phyloP scores from a whole-genome alignment of 2,329 filamentous ascomycete species.

The Blastomyces emzantsi region DNA sequence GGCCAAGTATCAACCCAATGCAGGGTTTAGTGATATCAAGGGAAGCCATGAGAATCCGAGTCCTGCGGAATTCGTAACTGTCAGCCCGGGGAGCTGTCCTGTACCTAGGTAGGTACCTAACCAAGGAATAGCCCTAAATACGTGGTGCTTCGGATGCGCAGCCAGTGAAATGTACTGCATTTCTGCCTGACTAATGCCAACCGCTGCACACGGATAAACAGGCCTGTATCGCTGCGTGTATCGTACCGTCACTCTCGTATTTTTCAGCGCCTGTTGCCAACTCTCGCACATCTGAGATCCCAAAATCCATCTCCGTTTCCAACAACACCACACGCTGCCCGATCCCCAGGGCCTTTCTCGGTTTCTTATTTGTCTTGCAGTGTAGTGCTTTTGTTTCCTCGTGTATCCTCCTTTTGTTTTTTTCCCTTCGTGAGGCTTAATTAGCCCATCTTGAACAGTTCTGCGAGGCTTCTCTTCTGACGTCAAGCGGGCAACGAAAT shows the following conservation, averaged over 20 bases:
- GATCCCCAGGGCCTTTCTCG: not conserved
- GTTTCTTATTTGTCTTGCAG: slow-evolving; percentile 1
- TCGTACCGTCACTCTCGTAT: not conserved
- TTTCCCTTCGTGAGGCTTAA: not conserved
- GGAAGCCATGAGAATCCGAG: not conserved
- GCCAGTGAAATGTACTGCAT: not conserved
- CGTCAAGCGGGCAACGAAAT: not conserved
- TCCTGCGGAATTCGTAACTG: not conserved
- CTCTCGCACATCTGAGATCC: slow-evolving; percentile 1
- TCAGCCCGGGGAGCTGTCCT: too few relatives aligned
- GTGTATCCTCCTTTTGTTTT: slow-evolving; percentile 9
- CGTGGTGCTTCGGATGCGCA: not conserved
- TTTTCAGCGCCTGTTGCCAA: not conserved
- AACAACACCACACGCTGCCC: not conserved
- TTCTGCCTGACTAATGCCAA: not conserved
- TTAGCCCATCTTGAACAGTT: not conserved
- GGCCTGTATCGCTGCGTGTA: not conserved
- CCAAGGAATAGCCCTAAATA: not conserved
- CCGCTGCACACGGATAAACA: too few relatives aligned
- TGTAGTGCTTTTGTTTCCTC: slow-evolving; percentile 10
- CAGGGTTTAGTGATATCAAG: not conserved
- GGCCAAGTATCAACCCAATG: not conserved
- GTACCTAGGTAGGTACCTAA: too few relatives aligned
- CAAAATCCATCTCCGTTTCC: not conserved
- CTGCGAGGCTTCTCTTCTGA: not conserved